Conservation (phyloP, 225 moss, liverwort and hornwort species). For the Bryum argenteum region DNA sequence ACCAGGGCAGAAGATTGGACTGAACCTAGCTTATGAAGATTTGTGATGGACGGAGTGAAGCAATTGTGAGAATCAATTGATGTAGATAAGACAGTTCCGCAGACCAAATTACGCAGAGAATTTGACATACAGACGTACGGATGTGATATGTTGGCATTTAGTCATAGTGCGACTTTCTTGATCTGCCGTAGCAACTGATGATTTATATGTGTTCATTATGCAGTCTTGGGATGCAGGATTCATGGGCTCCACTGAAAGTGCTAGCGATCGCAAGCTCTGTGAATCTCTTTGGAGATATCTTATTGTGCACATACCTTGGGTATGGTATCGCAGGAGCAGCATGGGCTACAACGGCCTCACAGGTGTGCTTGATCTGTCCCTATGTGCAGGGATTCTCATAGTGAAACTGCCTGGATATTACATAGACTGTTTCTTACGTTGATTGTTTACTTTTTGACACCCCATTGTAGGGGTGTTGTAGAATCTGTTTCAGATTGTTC, state of each 20-base stretch:
- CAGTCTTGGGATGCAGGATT: slow-evolving; percentile 99
- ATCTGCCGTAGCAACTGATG: slow-evolving; percentile 20
- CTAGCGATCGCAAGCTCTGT: slow-evolving; percentile 81
- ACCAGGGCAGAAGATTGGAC: neutral
- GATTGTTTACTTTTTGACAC: neutral
- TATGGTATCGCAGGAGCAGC: slow-evolving; percentile 98
- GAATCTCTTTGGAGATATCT: slow-evolving; percentile 84
- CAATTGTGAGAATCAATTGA: neutral
- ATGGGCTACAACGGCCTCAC: slow-evolving; percentile 90
- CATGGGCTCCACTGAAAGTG: slow-evolving; percentile 78
- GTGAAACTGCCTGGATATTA: neutral
- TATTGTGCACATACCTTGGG: slow-evolving; percentile 74
- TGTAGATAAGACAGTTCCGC: neutral
- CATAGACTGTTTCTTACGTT: neutral
- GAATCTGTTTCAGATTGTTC: neutral
- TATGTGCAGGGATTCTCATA: neutral
- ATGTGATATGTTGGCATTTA: neutral
- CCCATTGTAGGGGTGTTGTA: neutral
- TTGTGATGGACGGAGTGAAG: neutral
- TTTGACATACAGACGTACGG: neutral
- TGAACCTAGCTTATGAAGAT: neutral
- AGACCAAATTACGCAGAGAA: slow-evolving; percentile 11
- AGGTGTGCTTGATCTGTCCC: slow-evolving; percentile 49
- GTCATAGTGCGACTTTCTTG: neutral
- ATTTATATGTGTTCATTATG: slow-evolving; percentile 28